A percentile compares a stretch with the other conserved stretches of the same genome.
phyloP scores from a whole-genome alignment of 371 early-diverging fungal genomes.

The Saksenaea oblongispora region DNA sequence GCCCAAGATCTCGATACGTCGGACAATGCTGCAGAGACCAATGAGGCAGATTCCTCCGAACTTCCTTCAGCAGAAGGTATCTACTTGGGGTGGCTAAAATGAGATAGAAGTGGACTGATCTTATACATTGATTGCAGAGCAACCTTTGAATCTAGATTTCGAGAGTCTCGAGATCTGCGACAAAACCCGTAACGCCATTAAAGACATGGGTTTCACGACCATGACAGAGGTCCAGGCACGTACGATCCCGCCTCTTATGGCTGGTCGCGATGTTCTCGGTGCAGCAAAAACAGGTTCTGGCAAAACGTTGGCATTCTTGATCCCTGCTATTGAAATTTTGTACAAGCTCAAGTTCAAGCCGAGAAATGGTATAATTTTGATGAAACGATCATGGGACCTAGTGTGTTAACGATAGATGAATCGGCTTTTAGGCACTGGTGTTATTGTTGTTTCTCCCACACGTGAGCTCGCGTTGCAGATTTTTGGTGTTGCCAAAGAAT shows the following conservation, averaged over 20 bases:
- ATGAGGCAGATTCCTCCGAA: conserved; percentile 41
- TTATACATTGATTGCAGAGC: conserved; percentile 6
- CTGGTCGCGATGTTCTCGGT: conserved; percentile 97
- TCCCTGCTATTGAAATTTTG: conserved; percentile 95
- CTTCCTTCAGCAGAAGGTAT: conserved; percentile 19
- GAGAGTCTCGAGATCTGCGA: conserved; percentile 64
- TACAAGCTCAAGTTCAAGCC: conserved; percentile 87
- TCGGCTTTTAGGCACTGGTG: conserved; percentile 77
- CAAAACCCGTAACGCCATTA: conserved; percentile 80
- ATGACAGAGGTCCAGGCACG: conserved; percentile 99
- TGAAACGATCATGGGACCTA: neutral
- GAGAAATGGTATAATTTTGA: conserved; percentile 73
- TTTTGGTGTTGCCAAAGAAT: conserved; percentile 95
- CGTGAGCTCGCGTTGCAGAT: conserved; percentile 99
- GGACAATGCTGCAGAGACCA: conserved; percentile 23
- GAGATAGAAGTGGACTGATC: conserved; percentile 2
- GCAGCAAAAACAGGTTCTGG: conserved; percentile 99
- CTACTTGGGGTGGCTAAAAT: conserved; percentile 1
- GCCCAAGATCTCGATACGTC: conserved; percentile 4
- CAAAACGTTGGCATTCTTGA: conserved; percentile 98
- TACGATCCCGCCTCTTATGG: conserved; percentile 91
- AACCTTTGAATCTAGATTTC: conserved; percentile 60
- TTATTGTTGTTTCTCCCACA: conserved; percentile 98
- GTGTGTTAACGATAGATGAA: neutral
- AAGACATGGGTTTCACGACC: conserved; percentile 88